phyloP scores from a whole-genome alignment of 2,329 filamentous ascomycete genomes.

The Aspergillus ustus region DNA sequence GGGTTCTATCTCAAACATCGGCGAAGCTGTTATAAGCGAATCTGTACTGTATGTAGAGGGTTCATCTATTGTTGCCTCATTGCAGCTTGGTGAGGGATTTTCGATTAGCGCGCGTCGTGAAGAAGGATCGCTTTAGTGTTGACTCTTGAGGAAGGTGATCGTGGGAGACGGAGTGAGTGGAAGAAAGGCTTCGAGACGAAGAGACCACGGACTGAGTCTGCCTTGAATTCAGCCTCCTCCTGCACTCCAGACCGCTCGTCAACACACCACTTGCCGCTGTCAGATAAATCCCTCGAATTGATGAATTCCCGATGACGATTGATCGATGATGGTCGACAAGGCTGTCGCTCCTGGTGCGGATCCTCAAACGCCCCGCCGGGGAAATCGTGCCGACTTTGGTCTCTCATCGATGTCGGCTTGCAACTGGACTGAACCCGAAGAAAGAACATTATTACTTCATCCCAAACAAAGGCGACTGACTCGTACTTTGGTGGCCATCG shows the following conservation, averaged over 20 bases:
- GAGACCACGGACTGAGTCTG: constrained; percentile 7
- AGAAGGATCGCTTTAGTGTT: not conserved
- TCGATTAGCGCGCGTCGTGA: constrained; percentile 2
- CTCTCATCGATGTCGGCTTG: not conserved
- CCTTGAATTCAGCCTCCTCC: constrained; percentile 7
- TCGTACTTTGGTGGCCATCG: constrained; percentile 11
- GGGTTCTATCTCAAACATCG: constrained; percentile 1
- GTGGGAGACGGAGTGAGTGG: not conserved
- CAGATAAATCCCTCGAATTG: not conserved
- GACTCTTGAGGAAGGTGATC: constrained; percentile 1
- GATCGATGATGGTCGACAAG: constrained; percentile 18
- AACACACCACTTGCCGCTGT: not conserved
- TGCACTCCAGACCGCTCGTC: constrained; percentile 5
- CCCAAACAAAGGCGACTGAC: not conserved
- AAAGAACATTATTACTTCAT: not conserved
- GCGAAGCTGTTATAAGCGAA: not conserved
- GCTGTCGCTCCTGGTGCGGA: constrained; percentile 20
- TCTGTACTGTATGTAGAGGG: not conserved
- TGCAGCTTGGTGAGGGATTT: constrained; percentile 8
- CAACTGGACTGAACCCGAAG: not conserved
- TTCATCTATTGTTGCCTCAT: constrained; percentile 8
- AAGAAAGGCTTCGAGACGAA: not conserved
- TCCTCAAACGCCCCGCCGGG: constrained; percentile 17
- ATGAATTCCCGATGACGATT: not conserved
- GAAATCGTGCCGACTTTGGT: constrained; percentile 21